These are phyloP conservation scores for Xylaria longipes DNA, from an alignment of 495 filamentous ascomycete species.

Conservation along the genomic window DNA sequence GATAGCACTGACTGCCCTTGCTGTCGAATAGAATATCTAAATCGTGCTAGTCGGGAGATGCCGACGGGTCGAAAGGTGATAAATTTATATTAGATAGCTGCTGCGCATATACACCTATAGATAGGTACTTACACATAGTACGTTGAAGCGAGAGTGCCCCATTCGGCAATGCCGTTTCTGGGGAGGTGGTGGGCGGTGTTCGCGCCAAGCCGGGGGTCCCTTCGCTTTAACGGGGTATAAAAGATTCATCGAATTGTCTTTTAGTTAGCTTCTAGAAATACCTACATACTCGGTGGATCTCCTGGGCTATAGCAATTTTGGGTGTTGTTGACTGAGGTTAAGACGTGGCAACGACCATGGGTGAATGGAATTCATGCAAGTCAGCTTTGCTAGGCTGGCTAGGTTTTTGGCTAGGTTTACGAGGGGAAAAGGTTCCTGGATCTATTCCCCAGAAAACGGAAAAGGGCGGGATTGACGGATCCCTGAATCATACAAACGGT, in stretches of 20 bases:
- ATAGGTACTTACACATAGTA: background rate
- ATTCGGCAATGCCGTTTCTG: constrained; percentile 15
- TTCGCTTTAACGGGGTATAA: background rate
- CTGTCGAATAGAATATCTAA: no score
- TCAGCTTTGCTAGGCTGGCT: background rate
- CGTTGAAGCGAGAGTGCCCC: background rate
- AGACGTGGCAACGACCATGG: background rate
- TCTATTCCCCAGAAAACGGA: constrained; percentile 5
- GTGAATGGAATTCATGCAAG: constrained; percentile 6
- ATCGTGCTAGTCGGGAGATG: no score
- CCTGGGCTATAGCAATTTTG: background rate
- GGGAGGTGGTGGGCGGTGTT: background rate
- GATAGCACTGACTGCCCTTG: no score
- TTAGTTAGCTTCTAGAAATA: background rate
- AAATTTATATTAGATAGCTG: background rate
- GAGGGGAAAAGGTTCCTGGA: background rate
- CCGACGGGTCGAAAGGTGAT: no score
- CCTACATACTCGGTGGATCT: background rate
- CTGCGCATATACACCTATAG: background rate
- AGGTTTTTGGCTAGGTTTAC: no score
- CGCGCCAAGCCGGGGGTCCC: constrained; percentile 1
- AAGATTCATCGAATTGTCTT: background rate
- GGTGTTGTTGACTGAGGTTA: no score
- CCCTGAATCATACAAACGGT: background rate
- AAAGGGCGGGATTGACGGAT: background rate